Evolutionary conservation across 805 yeast genomes (phyloP).

Genomic region (Teunomyces tritomae): DNA sequence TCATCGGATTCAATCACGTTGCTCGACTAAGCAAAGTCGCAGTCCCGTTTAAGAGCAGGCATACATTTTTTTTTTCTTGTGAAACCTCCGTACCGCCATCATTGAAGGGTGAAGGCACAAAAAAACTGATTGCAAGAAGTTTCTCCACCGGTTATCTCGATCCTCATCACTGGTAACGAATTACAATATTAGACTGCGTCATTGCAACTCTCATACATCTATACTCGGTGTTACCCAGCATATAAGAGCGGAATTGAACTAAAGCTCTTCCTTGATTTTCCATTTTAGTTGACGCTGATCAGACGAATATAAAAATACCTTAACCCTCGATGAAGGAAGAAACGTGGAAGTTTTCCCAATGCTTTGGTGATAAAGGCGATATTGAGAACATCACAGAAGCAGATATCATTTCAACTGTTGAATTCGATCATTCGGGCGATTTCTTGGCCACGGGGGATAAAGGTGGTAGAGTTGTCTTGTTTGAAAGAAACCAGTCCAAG

Average conservation of each 20-base stretch:
- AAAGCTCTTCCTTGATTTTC: neutral
- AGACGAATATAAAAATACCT: neutral
- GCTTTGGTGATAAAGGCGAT: constrained; percentile 98
- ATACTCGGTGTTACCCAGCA: neutral
- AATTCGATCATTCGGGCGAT: constrained; percentile 92
- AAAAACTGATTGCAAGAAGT: constrained; percentile 3
- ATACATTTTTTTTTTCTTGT: neutral
- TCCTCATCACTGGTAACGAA: constrained; percentile 3
- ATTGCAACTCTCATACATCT: neutral
- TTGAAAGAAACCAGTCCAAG: constrained; percentile 78
- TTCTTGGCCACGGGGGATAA: constrained; percentile 97
- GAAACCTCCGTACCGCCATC: constrained; percentile 4
- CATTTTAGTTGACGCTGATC: constrained; percentile 1
- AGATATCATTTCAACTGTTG: constrained; percentile 95
- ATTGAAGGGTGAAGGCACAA: constrained; percentile 4
- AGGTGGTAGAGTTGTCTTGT: constrained; percentile 96
- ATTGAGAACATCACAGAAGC: constrained; percentile 94
- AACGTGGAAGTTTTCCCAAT: constrained; percentile 86
- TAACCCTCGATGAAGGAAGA: constrained; percentile 21
- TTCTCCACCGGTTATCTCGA: constrained; percentile 3
- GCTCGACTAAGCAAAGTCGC: neutral
- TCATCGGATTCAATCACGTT: no score
- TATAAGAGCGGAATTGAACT: constrained; percentile 3
- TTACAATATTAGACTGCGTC: neutral
- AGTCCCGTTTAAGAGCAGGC: neutral